Conservation (phyloP, 805 yeast species). For the Candida ortonii region DNA sequence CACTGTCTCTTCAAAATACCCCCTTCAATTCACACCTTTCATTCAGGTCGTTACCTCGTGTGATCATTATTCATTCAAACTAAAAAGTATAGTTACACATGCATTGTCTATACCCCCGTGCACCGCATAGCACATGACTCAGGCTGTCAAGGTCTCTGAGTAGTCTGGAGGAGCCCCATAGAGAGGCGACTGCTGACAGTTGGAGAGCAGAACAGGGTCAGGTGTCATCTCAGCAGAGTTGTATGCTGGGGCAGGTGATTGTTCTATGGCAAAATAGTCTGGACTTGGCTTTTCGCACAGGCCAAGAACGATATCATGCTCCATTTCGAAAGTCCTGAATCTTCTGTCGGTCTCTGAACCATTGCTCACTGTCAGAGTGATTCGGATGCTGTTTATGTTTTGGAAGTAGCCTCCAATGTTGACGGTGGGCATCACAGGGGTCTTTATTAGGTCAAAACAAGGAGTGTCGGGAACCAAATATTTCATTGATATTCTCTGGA, state of each 20-base stretch:
- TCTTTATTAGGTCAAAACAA: constrained; percentile 5
- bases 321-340: constrained; percentile 7
- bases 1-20: too few relatives aligned
- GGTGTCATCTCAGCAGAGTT: constrained; percentile 11
- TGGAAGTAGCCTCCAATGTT: constrained; percentile 12
- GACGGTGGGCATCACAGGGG: constrained; percentile 19
- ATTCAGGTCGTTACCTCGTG: too few relatives aligned
- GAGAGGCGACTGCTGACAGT: constrained; percentile 5
- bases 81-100: too few relatives aligned
- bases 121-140: too few relatives aligned
- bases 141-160: too few relatives aligned
- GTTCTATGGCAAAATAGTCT: constrained; percentile 11
- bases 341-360: constrained; percentile 4
- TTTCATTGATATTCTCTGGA: constrained; percentile 6
- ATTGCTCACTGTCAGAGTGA: constrained; percentile 9
- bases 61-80: too few relatives aligned
- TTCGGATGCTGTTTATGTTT: constrained; percentile 10
- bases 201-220: constrained; percentile 12
- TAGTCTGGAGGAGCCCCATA: constrained; percentile 8
- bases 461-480: constrained; percentile 10
- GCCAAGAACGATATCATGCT: constrained; percentile 13
- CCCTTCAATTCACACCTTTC: too few relatives aligned
- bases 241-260: constrained; percentile 19
- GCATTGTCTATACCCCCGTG: too few relatives aligned
- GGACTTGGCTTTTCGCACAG: constrained; percentile 14